phyloP scores from a whole-genome alignment of 139 green algal genomes.

The Coelastrella sp. region DNA sequence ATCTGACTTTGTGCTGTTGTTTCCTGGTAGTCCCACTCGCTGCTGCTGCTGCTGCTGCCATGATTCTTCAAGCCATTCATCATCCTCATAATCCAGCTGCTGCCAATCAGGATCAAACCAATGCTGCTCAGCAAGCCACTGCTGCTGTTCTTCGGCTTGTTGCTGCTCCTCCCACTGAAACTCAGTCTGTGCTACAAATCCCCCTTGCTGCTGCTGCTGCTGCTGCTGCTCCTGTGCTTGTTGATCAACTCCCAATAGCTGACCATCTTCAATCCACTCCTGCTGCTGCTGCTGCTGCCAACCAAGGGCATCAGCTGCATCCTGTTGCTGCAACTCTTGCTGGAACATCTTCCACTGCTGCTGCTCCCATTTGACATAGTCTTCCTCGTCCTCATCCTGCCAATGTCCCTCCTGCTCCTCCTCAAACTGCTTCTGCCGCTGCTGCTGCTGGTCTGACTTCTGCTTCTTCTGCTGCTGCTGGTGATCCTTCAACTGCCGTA shows the following conservation, averaged over 20 bases:
- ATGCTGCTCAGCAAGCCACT: constrained; percentile 1
- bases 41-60: constrained; percentile 9
- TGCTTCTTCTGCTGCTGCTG: not conserved
- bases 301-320: not conserved
- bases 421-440: not conserved
- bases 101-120: not conserved
- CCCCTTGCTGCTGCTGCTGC: not conserved
- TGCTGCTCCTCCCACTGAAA: constrained; percentile 17
- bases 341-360: too few relatives aligned
- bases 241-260: not conserved
- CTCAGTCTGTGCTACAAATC: not conserved
- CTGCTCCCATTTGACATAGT: too few relatives aligned
- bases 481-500: not conserved
- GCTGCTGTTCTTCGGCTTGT: not conserved
- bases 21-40: not conserved
- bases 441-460: not conserved
- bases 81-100: not conserved
- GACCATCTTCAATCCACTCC: not conserved
- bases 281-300: constrained; percentile 31
- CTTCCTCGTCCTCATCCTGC: too few relatives aligned
- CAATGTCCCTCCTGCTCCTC: too few relatives aligned
- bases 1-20: not conserved
- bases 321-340: not conserved
- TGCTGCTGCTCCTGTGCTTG: constrained; percentile 11
- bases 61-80: not conserved